Base-by-base conservation (phyloP, 306 rosid species). In the Hippophae gyantsensis region DNA sequence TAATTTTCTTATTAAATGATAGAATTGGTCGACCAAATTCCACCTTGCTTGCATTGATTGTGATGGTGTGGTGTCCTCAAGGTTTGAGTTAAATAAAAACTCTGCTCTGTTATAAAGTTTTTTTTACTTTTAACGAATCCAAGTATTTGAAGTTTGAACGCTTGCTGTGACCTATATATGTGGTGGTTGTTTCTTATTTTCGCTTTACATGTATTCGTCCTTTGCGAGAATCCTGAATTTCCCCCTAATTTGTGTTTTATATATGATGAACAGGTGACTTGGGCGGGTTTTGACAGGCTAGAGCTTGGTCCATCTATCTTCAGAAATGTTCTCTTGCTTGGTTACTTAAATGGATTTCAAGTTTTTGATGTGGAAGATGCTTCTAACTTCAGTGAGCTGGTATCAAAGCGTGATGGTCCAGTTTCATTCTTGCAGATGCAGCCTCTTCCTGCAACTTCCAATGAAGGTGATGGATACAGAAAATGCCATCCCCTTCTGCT, bases 341-440 rank as follows among this genome's bases (percentile, higher is more conserved):
- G 97, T 80, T 89, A 89, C 77, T 64, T 69, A 47, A 89, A 86
- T 13, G 97, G 97, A 8, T 89, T 89, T 84, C 97, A 89, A 78
- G 87, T 89, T 48, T 81, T 89, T 65, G 89, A 81, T 43, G 95
- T 86, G 65, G 89, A 89, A 38, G 93, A 84, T 76, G 93, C 93
- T 43, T 80, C 95, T 66, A 72, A 77, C 52, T 79, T 79, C 71
- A 84, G 72, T 44, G 97, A 89, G 60, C 69, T 86, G 57, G 97
- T 86, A 69, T 89, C 97, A 5, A 86, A 77, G 84, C 86, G 89
- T 3, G 95, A 81, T 42, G 86, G 90, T 32, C 82, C 87, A 0
- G 95, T 89, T 55, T 83, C 93, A 1, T 89, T 84, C 80, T 69
- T 89, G 58, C 97, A 89, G 87, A 78, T 89, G 79, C 97, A 84